Conservation (phyloP, 208 protist species). For the Endotrypanum monterogeii region DNA sequence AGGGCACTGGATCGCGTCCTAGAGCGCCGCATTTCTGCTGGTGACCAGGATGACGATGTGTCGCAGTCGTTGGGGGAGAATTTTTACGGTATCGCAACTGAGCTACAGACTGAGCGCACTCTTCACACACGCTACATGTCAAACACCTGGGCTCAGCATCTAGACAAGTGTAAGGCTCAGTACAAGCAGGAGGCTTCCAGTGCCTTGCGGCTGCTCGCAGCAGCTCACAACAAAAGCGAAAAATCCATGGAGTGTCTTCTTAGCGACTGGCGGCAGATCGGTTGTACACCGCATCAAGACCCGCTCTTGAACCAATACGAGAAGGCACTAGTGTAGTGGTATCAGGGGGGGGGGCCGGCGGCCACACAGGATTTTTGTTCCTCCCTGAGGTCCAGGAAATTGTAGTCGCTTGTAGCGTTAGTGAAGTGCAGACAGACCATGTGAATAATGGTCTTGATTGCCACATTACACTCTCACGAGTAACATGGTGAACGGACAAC, state of each 20-base stretch:
- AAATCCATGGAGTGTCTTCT: conserved; percentile 13
- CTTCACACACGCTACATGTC: conserved; percentile 57
- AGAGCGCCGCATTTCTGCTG: conserved; percentile 13
- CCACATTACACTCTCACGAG: not conserved
- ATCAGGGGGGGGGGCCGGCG: too few relatives aligned
- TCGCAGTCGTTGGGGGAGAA: conserved; percentile 11
- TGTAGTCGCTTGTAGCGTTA: not conserved
- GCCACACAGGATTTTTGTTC: not conserved
- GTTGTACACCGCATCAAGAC: conserved; percentile 40
- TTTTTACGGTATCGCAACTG: conserved; percentile 49
- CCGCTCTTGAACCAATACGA: conserved; percentile 59
- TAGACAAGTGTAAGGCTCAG: conserved; percentile 22
- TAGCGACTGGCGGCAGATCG: conserved; percentile 52
- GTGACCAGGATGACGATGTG: conserved; percentile 2
- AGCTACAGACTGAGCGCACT: conserved; percentile 46
- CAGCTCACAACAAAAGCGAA: conserved; percentile 13
- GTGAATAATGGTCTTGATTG: not conserved
- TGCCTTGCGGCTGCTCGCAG: conserved; percentile 43
- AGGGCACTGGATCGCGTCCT: conserved; percentile 53
- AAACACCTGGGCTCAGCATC: conserved; percentile 62
- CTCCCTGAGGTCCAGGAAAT: not conserved
- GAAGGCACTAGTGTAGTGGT: conserved; percentile 37
- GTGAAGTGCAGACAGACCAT: not conserved
- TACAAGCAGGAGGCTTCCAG: conserved; percentile 32
- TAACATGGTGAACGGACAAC: conserved; percentile 5